Evolutionary conservation across 441 rosid species (phyloP), one percentile per base, ranked within the genome.

Genomic region (Jatropha podagrica): DNA sequence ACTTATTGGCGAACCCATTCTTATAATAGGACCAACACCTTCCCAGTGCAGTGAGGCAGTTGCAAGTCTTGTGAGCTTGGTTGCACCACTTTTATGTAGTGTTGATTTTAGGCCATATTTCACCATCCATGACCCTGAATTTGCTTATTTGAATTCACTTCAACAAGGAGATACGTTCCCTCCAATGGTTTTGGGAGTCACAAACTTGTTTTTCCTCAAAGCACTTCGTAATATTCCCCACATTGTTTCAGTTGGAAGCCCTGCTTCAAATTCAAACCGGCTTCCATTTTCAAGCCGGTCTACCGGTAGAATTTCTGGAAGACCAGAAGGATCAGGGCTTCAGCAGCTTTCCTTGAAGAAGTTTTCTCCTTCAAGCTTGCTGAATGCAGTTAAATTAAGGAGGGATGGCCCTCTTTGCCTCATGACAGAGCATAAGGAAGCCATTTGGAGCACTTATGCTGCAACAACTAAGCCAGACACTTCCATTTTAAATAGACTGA

Each of bases 371-470:
- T 87, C 96, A 69, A 90, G 82, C 79, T 77, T 96, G 78, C 80
- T 96, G 80, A 92, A 84, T 80, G 96, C 89, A 26, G 96, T 94
- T 81, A 96, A 89, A 80, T 81, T 92, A 76, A 92, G 91, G 78
- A 85, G 99, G 81, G 99, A 96, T 70, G 98, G 99, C 42, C 99
- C 99, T 55, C 86, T 96, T 65, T 90, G 97, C 86, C 97, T 96
- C 75, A 93, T 96, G 98, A 88, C 97, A 27, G 99, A 94, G 81
- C 99, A 96, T 80, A 96, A 88, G 89, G 99, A 96, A 89, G 97
- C 98, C 77, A 75, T 96, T 44, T 96, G 99, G 99, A 96, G 92
- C 76, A 84, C 87, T 75, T 92, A 94, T 78, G 74, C 87, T 65
- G 86, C 98, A 66, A 80, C 91, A 75, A 96, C 97, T 4, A 94